Evolutionary conservation across 306 rosid species (phyloP), one percentile per base, ranked within the genome.

Genomic region (Spatholobus suberectus): DNA sequence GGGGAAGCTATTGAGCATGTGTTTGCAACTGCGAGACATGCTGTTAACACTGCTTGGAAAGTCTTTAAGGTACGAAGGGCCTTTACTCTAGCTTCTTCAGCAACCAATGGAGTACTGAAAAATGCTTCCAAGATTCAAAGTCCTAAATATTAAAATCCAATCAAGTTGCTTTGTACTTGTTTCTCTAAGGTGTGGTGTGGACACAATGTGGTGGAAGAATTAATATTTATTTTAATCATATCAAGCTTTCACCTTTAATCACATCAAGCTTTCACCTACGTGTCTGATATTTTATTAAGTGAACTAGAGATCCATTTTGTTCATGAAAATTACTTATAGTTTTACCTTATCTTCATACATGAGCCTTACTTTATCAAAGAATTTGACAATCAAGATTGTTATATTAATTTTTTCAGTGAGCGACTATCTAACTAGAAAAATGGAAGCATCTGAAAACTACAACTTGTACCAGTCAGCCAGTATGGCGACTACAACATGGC

Each of bases 1-100:
- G 99, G 99, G 75, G 96, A 90, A 77, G 91, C 97, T 3, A 93
- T 96, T 0, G 96, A 76, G 84, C 85, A 93, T 77, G 97, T 70
- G 37, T 85, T 95, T 76, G 98, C 98, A 27, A 89, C 99, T 0
- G 97, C 93, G 0, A 98, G 97, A 57, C 93, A 95, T 81, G 89
- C 89, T 37, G 90, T 90, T 5, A 78, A 79, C 75, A 90, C 96
- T 65, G 98, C 94, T 61, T 95, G 99, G 99, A 95, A 95, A 83
- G 76, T 95, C 32, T 79, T 90, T 77, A 93, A 95, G 84, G 88
- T 95, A 44, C 52, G 99, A 80, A 95, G 89, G 83, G 97, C 94
- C 69, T 80, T 93, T 41, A 95, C 87, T 82, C 99, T 98, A 51
- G 89, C 97, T 54, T 91, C 98, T 37, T 73, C 95, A 49, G 90